phyloP scores from a whole-genome alignment of 441 rosid species.

The Euphorbia celastroides region DNA sequence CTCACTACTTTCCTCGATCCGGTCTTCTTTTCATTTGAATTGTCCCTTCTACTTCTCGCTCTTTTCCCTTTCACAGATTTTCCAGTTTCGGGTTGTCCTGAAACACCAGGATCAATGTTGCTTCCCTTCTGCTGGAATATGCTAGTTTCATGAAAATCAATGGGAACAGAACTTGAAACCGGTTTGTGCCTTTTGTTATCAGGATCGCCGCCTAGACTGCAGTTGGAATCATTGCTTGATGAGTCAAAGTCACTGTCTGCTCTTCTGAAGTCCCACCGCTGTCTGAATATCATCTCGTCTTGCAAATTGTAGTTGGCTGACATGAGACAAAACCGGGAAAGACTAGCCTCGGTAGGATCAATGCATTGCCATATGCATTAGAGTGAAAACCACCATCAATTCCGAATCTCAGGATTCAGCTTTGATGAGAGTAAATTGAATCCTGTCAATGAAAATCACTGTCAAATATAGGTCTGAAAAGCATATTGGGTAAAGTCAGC shows the following conservation, averaged over 20 bases:
- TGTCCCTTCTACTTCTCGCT: conserved; percentile 17
- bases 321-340: conserved; percentile 15
- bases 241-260: conserved; percentile 34
- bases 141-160: conserved; percentile 27
- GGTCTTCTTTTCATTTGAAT: conserved; percentile 16
- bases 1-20: conserved; percentile 12
- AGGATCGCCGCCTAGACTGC: conserved; percentile 23
- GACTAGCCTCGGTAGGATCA: conserved; percentile 3
- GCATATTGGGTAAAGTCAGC: background rate
- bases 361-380: background rate
- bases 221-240: conserved; percentile 38
- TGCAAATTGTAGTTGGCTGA: conserved; percentile 20
- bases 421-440: conserved; percentile 6
- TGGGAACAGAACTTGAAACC: conserved; percentile 21
- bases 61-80: conserved; percentile 28
- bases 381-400: background rate
- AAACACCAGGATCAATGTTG: conserved; percentile 19
- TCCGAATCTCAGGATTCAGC: background rate
- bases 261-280: conserved; percentile 50
- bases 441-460: conserved; percentile 13
- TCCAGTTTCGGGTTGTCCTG: conserved; percentile 14
- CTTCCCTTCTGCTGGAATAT: conserved; percentile 23
- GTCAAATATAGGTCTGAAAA: background rate
- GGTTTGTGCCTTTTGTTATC: conserved; percentile 30
- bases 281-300: conserved; percentile 37